Conservation (phyloP, 495 filamentous ascomycete genomes). For the Bacidia gigantensis region DNA sequence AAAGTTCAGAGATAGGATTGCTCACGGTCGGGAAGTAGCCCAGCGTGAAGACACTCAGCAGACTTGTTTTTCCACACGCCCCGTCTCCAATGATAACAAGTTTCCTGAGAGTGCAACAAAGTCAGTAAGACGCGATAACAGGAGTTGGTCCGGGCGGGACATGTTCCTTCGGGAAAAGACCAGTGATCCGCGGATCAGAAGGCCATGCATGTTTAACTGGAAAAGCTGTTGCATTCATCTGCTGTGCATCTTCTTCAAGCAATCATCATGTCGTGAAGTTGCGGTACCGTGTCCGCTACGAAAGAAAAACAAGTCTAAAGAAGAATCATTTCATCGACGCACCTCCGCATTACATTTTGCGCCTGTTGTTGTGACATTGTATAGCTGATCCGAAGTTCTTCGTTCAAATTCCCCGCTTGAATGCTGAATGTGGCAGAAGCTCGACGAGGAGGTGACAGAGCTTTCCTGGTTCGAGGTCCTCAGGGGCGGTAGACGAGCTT, state of each 20-base stretch:
- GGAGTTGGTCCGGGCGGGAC: too few species aligned
- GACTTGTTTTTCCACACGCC: slow-evolving; percentile 95
- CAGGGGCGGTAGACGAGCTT: not conserved
- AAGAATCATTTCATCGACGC: slow-evolving; percentile 23
- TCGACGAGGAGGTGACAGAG: too few species aligned
- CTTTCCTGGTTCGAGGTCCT: too few species aligned
- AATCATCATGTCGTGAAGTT: not conserved
- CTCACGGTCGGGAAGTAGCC: slow-evolving; percentile 96
- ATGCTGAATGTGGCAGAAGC: too few species aligned
- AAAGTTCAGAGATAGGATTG: slow-evolving; percentile 13
- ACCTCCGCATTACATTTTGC: slow-evolving; percentile 65
- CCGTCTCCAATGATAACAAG: slow-evolving; percentile 98
- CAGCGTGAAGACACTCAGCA: slow-evolving; percentile 94
- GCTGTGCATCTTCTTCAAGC: slow-evolving; percentile 2
- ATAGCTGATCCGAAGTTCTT: not conserved
- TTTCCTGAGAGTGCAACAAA: slow-evolving; percentile 46
- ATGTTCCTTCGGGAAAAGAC: not conserved
- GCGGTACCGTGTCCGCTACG: not conserved
- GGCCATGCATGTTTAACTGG: not conserved
- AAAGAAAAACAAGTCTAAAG: not conserved
- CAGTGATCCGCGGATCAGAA: not conserved
- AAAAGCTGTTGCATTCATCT: slow-evolving; percentile 4
- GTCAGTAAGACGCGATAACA: not conserved
- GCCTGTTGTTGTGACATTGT: slow-evolving; percentile 46
- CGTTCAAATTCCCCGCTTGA: too few species aligned